Evolutionary conservation across 148 eudicot species (phyloP).

Genomic region (Arctostaphylos glauca): DNA sequence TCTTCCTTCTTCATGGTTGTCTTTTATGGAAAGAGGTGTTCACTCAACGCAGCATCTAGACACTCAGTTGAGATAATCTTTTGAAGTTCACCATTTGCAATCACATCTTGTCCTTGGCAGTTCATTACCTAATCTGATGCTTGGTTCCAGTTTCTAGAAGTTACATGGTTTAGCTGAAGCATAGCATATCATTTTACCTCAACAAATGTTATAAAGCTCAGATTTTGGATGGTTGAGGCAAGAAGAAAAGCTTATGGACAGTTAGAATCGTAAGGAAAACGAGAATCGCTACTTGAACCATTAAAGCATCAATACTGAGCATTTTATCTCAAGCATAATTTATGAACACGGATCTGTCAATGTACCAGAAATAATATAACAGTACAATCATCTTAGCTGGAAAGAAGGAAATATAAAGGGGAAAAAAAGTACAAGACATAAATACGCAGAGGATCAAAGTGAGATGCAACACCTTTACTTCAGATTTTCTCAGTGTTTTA

Average conservation of each 20-base stretch:
- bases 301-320: not conserved
- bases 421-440: not conserved
- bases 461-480: conserved; percentile 77
- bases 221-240: not conserved
- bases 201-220: not conserved
- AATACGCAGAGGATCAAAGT: conserved; percentile 9
- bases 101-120: not conserved
- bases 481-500: conserved; percentile 87
- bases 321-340: not conserved
- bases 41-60: not conserved
- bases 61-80: not conserved
- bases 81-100: conserved; percentile 6
- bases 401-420: not conserved
- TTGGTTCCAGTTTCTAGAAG: not conserved
- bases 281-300: not conserved
- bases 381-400: not conserved
- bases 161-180: conserved; percentile 1
- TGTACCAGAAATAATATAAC: not conserved
- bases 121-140: not conserved
- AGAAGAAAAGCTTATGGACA: no score
- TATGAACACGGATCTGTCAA: not conserved
- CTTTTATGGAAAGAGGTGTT: not conserved
- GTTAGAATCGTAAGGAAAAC: not conserved
- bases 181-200: not conserved
- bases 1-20: not conserved